Base-by-base conservation (phyloP, 2,329 filamentous ascomycete genomes). In the Cryphonectria nitschkei region DNA sequence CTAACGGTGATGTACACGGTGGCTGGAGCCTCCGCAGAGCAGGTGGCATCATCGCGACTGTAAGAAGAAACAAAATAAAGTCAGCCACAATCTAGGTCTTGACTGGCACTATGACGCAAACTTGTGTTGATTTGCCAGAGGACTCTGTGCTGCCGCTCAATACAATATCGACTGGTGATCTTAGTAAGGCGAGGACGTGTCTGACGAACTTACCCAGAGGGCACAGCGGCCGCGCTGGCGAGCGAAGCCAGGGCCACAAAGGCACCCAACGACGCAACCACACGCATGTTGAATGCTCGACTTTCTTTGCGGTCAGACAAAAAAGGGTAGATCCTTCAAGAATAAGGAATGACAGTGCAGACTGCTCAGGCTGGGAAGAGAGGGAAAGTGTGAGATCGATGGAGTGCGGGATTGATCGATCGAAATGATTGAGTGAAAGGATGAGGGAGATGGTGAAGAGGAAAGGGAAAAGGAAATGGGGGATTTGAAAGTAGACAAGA, bases 1-100 rank as follows among this genome's bases (percentile, higher is more conserved):
- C 82, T 80, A 65, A 86, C 78, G 46, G 85, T 86, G 73, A 87
- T 77, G 74, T 86, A 84, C 72, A 87, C 80, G 54, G 85, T 87
- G 50, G 79, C 81, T 50, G 81, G 82, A 37, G 41, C 32, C 9
- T 77, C 76, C 70, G 80, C 75, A 56, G 80, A 78, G 74, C 85
- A 87, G 34, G 80, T 84, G 64, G 78, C 75, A 56, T 74, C 72
- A 60, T 56, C 69, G n/a, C 69, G 52, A 34, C 52, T 58, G 22
- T 34, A 19, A 16, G 26, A 26, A 7, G 11, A 43, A 4, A 32
- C 2, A 54, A 22, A 32, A 29, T 6, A 29, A 11, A 19, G 60
- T 72, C 58, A 72, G 70, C 29, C 3, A 19, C 11, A 5, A 65
- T 34, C 16, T 32, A 26, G 13, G 22, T 34, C 11, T 46, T 52